phyloP scores from a whole-genome alignment of 2,329 filamentous ascomycete genomes.

The Hypoxylon sp. region DNA sequence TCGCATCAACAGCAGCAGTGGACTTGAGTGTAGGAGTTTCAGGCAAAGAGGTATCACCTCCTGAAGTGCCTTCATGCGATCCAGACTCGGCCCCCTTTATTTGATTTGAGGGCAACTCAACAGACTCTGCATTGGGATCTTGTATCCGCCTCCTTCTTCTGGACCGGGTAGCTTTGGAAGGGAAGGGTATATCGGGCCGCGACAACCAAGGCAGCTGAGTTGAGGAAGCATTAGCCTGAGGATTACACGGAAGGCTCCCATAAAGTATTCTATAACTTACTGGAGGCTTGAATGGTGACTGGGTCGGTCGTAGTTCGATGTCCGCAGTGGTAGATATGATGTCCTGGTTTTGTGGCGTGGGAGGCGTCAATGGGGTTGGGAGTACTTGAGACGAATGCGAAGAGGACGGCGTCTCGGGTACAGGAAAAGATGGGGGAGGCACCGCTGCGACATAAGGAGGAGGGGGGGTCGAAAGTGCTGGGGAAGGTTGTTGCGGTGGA shows the following conservation, averaged over 20 bases:
- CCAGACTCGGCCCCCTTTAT: conserved; percentile 52
- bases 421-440: conserved; percentile 60
- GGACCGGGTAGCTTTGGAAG: conserved; percentile 58
- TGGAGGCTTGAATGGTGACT: conserved; percentile 62
- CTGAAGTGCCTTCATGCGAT: conserved; percentile 26
- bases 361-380: conserved; percentile 63
- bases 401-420: conserved; percentile 68
- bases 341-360: conserved; percentile 60
- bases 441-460: conserved; percentile 61
- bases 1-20: conserved; percentile 32
- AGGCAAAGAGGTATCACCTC: conserved; percentile 46
- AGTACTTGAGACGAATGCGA: conserved; percentile 62
- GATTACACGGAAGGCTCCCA: conserved; percentile 4
- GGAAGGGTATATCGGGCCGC: conserved; percentile 66
- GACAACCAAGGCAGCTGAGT: conserved; percentile 72
- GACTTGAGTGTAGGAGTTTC: conserved; percentile 43
- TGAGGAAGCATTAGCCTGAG: conserved; percentile 49
- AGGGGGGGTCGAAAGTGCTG: conserved; percentile 68
- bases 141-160: conserved; percentile 60
- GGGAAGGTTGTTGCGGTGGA: conserved; percentile 61
- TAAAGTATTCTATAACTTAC: conserved; percentile 59
- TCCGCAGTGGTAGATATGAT: conserved; percentile 49
- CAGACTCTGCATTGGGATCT: conserved; percentile 55
- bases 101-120: conserved; percentile 62
- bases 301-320: conserved; percentile 45